phyloP scores from a whole-genome alignment of 768 basidiomycete species.

The Pisolithus sp. region DNA sequence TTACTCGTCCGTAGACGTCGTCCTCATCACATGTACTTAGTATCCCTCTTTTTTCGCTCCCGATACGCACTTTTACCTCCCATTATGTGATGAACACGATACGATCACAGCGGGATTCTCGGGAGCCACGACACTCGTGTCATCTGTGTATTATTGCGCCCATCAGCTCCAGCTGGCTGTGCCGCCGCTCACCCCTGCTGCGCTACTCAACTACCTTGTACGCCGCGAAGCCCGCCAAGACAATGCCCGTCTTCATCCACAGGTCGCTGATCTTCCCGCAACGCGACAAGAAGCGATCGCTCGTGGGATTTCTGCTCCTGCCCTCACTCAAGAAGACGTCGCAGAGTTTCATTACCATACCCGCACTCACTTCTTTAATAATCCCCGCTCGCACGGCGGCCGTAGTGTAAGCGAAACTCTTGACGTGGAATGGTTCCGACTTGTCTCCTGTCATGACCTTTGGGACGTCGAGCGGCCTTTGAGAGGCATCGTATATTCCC shows the following conservation, averaged over 20 bases:
- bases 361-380: constrained; percentile 28
- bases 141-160: constrained; percentile 35
- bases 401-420: constrained; percentile 24
- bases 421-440: constrained; percentile 45
- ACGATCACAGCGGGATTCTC: constrained; percentile 19
- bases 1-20: constrained; percentile 1
- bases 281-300: constrained; percentile 31
- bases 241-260: constrained; percentile 16
- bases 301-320: constrained; percentile 25
- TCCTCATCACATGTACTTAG: constrained; percentile 19
- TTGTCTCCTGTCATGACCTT: constrained; percentile 37
- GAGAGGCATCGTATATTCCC: constrained; percentile 36
- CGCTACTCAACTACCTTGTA: constrained; percentile 31
- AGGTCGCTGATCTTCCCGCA: constrained; percentile 22
- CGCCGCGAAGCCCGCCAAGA: constrained; percentile 34
- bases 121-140: constrained; percentile 26
- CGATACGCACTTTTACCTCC: constrained; percentile 38
- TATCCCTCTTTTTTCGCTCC: constrained; percentile 38
- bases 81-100: constrained; percentile 27
- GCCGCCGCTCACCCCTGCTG: constrained; percentile 37
- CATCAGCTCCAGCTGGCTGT: constrained; percentile 34
- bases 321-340: constrained; percentile 34
- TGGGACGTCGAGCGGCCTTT: constrained; percentile 31
- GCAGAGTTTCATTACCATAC: constrained; percentile 31
- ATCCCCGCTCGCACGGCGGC: constrained; percentile 9